Base-by-base conservation (phyloP, 2,329 filamentous ascomycete genomes). In the Claviceps paspali region DNA sequence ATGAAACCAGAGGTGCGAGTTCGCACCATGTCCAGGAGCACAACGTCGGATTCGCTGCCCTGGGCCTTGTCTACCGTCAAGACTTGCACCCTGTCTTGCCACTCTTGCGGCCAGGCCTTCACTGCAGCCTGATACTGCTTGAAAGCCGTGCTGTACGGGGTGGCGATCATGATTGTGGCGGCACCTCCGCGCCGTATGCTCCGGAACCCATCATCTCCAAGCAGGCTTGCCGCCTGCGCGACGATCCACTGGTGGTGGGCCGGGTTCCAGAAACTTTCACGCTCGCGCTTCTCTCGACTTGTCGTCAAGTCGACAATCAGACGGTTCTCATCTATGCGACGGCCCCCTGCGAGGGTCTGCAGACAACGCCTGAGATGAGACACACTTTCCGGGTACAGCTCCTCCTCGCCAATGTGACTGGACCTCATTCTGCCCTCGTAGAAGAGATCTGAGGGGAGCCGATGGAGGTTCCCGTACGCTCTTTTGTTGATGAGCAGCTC, bases 11-110 rank as follows among this genome's bases (percentile, higher is more conserved):
- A 57, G 1, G 49, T 49, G 0, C 46, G 48, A 0, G 59, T 58
- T n/a, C 60, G 51, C 2, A 67, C 64, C 42, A 67, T 53, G 47
- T 68, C 65, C 0, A 68, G 50, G 24, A 66, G 60, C 0, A 68
- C 62, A 5, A 66, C 51, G 29, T 68, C 65, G 0, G 65, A 63
- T 39, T 68, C 61, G 11, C 64, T 62, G 0, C 65, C 65, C 28
- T 67, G 64, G 0, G 61, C 58, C 4, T 56, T 62, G 35, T 67
- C 65, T 1, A 67, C 56, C 0, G 64, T 68, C 14, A 64, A 43
- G 0, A 63, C 56, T 18, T 60, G 51, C 0, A 66, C 56, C 2
- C 61, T 48, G 0, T 43, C 23, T 31, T 52, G 50, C 33, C 42
- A 51, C 9, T 50, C 44, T 1, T 34, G 10, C 0, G 54, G 52